Evolutionary conservation across 805 yeast genomes (phyloP).

Genomic region (Saccharomycopsis capsularis): DNA sequence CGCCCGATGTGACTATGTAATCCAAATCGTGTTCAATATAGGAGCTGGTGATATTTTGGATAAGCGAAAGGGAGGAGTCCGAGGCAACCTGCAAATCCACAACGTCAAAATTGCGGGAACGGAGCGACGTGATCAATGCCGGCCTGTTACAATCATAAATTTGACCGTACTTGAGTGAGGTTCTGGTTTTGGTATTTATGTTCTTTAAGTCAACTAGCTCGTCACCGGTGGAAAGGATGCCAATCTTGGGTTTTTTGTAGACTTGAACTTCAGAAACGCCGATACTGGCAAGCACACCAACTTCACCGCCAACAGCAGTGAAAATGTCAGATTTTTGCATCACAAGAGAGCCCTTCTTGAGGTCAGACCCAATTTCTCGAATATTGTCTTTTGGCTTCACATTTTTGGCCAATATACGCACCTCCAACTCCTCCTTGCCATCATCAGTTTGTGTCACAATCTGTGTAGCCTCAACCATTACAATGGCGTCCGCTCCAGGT

Average conservation of each 20-base stretch:
- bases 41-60: conserved; percentile 25
- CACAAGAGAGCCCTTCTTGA: conserved; percentile 33
- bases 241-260: conserved; percentile 37
- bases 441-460: conserved; percentile 31
- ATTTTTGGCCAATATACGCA: conserved; percentile 34
- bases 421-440: conserved; percentile 36
- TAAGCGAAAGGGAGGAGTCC: conserved; percentile 33
- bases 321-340: conserved; percentile 33
- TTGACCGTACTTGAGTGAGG: conserved; percentile 33
- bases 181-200: conserved; percentile 4
- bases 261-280: conserved; percentile 36
- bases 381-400: conserved; percentile 40
- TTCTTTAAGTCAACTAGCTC: conserved; percentile 35
- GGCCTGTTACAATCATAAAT: conserved; percentile 48
- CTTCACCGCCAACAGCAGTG: conserved; percentile 41
- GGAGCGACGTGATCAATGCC: conserved; percentile 33
- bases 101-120: conserved; percentile 32
- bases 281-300: conserved; percentile 42
- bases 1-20: conserved; percentile 45
- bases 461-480: conserved; percentile 47
- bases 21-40: conserved; percentile 31
- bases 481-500: conserved; percentile 45
- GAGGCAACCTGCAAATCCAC: conserved; percentile 45
- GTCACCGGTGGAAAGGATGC: conserved; percentile 46
- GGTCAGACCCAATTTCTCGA: conserved; percentile 43